Percentiles rank a stretch among this genome's conserved stretches.
phyloP scores from a whole-genome alignment of 306 rosid genomes.

The Malus asiatica region DNA sequence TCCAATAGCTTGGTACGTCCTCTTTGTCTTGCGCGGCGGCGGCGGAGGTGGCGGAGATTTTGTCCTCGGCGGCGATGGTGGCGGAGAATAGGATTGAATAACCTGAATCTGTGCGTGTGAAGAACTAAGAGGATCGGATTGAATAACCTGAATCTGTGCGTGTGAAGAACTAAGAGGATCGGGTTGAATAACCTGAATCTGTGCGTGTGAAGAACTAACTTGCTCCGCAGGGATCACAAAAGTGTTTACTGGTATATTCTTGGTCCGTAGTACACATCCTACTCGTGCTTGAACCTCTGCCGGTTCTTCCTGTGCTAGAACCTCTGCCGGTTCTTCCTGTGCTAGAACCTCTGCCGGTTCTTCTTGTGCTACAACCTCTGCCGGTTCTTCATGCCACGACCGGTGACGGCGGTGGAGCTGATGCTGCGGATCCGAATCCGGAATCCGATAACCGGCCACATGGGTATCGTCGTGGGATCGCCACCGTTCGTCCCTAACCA shows the following conservation, averaged over 20 bases:
- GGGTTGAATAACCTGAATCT: neutral
- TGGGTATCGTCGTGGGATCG: constrained; percentile 58
- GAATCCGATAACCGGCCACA: constrained; percentile 25
- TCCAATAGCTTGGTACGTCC: constrained; percentile 25
- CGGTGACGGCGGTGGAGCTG: constrained; percentile 23
- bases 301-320: neutral
- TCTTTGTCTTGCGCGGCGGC: constrained; percentile 11
- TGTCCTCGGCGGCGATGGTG: constrained; percentile 14
- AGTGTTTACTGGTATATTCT: constrained; percentile 30
- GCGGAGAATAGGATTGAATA: neutral
- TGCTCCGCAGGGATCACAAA: constrained; percentile 24
- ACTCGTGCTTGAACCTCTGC: neutral
- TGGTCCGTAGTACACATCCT: neutral
- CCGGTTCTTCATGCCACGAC: constrained; percentile 10
- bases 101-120: neutral
- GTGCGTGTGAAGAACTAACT: neutral
- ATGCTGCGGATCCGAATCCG: constrained; percentile 23
- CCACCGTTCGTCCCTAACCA: constrained; percentile 44
- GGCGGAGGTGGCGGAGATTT: constrained; percentile 28
- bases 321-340: neutral
- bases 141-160: neutral
- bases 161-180: neutral
- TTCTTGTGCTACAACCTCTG: neutral
- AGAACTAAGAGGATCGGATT: neutral
- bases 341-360: neutral